A percentile compares a stretch with the other conserved stretches of the same genome.
Conservation (phyloP, 2,329 filamentous ascomycete species). For the Thelonectria blattea region DNA sequence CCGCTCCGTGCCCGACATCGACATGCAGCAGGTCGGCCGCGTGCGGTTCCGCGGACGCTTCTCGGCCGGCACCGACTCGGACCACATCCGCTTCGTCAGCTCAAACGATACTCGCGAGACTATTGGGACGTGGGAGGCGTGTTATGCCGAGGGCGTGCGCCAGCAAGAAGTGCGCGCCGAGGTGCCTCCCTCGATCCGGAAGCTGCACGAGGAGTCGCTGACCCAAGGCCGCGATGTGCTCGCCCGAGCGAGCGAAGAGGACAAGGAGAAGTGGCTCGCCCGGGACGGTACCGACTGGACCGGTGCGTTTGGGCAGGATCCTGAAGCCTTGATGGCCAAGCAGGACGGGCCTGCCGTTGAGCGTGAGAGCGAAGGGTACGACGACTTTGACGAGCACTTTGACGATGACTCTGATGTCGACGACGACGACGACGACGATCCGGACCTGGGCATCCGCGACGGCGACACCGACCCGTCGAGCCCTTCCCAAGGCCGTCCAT, state of each 20-base stretch:
- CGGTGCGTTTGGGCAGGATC: constrained; percentile 83
- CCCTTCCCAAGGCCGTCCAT: constrained; percentile 41
- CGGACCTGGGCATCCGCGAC: constrained; percentile 67
- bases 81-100: constrained; percentile 81
- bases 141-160: constrained; percentile 85
- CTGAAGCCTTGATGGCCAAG: constrained; percentile 55
- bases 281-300: constrained; percentile 87
- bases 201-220: constrained; percentile 82
- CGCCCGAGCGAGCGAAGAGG: constrained; percentile 71
- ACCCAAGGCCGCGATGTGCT: constrained; percentile 82
- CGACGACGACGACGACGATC: constrained; percentile 42
- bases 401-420: constrained; percentile 38
- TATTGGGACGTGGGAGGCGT: constrained; percentile 93
- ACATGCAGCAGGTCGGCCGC: constrained; percentile 80
- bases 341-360: constrained; percentile 32
- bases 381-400: constrained; percentile 45
- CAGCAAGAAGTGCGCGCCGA: constrained; percentile 72
- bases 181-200: constrained; percentile 73
- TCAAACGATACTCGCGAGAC: constrained; percentile 93
- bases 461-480: constrained; percentile 46
- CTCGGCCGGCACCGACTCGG: constrained; percentile 87
- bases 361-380: constrained; percentile 46
- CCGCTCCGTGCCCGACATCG: constrained; percentile 71
- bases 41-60: constrained; percentile 82
- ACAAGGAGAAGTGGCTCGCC: constrained; percentile 78